Base-by-base conservation (phyloP, 1,139 yeast species). In the Taphrina pruni region DNA sequence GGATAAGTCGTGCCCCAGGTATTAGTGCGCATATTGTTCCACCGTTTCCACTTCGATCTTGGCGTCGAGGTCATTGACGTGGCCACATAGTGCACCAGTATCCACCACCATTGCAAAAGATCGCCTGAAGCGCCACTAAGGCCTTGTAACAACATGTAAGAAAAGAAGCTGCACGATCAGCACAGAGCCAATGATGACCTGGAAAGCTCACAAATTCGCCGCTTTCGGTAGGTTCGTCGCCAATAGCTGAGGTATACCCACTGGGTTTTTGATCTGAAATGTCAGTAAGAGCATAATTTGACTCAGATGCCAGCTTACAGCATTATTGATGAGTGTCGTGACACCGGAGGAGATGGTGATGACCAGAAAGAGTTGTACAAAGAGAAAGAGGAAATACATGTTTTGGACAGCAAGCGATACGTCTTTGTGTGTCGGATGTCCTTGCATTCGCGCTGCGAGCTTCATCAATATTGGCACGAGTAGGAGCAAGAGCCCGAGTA, bases 1-100 rank as follows among this genome's bases (percentile, higher is more conserved):
- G 97, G 97, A 84, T 89, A 93, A 1, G 87, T 82, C 0, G 96
- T 89, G 71, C 99, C 99, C 96, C 97, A 94, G 21, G 86, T 82
- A 75, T 88, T 83, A 1, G 85, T 77, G 11, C 88, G 86, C 73
- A 94, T 80, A 1, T 82, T 82, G 73, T 85, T 83, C 79, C 85
- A 88, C 75, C 98, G 85, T 60, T 77, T 81, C 89, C 90, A 92
- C 80, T 89, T 89, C 83, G 91, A 91, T 76, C 98, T 84, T 61
- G 96, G 92, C 3, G 98, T 91, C 61, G 80, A 81, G 76, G 94
- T 98, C 65, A 93, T 81, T 45, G 79, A 76, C 17, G 97, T 93
- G 72, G 93, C 79, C 39, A 88, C 80, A 76, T 89, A 88, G 77
- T 85, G 90, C 71, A 91, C 78, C 74, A 89, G 81, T 72, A 94